Conservation (phyloP, 2,329 filamentous ascomycete genomes). For the Cytospora piceicola region DNA sequence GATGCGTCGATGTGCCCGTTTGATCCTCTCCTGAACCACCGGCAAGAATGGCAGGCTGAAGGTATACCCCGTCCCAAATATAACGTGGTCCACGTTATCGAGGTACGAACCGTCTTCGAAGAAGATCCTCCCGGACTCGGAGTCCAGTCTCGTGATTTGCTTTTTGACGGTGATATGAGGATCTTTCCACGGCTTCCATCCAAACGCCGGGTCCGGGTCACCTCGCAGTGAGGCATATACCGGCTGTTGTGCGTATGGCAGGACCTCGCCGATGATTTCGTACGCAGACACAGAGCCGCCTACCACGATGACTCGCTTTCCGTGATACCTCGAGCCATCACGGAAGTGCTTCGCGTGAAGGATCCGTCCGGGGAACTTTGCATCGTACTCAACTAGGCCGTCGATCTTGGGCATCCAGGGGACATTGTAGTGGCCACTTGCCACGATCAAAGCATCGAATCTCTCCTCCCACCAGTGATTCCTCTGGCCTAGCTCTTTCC, state of each 20-base stretch:
- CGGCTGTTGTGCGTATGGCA: slow-evolving; percentile 52
- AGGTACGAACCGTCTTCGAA: slow-evolving; percentile 57
- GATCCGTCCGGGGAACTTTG: slow-evolving; percentile 43
- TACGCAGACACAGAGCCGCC: slow-evolving; percentile 62
- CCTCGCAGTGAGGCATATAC: slow-evolving; percentile 51
- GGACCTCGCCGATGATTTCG: slow-evolving; percentile 59
- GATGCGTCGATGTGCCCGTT: slow-evolving; percentile 42
- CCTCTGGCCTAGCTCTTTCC: slow-evolving; percentile 28
- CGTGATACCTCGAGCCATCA: slow-evolving; percentile 48
- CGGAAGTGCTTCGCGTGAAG: slow-evolving; percentile 56
- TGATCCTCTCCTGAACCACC: slow-evolving; percentile 50
- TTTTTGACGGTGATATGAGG: slow-evolving; percentile 50
- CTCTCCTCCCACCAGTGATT: slow-evolving; percentile 43
- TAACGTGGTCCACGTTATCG: slow-evolving; percentile 56
- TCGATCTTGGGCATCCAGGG: slow-evolving; percentile 47
- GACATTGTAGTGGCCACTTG: slow-evolving; percentile 46
- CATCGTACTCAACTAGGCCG: slow-evolving; percentile 45
- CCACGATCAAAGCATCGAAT: slow-evolving; percentile 48
- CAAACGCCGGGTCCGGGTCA: slow-evolving; percentile 55
- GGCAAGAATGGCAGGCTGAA: slow-evolving; percentile 61
- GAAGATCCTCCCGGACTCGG: slow-evolving; percentile 44
- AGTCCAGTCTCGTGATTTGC: slow-evolving; percentile 47
- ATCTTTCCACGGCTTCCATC: slow-evolving; percentile 59
- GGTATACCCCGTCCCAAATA: slow-evolving; percentile 64
- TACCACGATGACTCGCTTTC: slow-evolving; percentile 55